Evolutionary conservation across 768 basidiomycete genomes (phyloP).

Genomic region (Tylopilus rubrobrunneus): DNA sequence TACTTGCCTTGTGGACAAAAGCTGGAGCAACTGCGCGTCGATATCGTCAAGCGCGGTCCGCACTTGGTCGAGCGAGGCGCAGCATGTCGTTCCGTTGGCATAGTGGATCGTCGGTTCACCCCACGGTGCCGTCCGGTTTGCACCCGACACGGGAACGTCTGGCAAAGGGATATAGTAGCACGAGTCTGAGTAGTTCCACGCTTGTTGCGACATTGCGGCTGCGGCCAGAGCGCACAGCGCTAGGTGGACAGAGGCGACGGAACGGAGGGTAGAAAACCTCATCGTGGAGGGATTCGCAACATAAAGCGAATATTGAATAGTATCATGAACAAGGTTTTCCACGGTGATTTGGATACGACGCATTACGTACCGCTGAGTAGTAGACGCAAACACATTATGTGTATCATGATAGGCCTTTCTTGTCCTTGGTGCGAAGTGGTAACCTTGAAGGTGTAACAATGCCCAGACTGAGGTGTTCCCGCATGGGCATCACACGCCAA

Average conservation of each 20-base stretch:
- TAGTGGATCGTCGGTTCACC: conserved; percentile 18
- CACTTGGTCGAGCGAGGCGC: conserved; percentile 22
- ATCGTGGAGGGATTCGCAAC: too few relatives aligned
- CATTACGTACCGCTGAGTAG: too few relatives aligned
- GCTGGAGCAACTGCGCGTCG: conserved; percentile 16
- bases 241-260: too few relatives aligned
- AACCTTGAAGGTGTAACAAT: too few relatives aligned
- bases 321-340: too few relatives aligned
- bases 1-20: conserved; percentile 19
- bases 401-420: too few relatives aligned
- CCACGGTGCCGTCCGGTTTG: conserved; percentile 20
- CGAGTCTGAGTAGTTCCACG: background rate
- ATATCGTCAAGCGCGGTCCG: conserved; percentile 14
- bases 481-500: too few relatives aligned
- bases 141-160: conserved; percentile 11
- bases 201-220: background rate
- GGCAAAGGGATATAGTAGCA: conserved; percentile 19
- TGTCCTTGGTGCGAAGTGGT: too few relatives aligned
- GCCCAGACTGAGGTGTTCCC: too few relatives aligned
- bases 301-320: too few relatives aligned
- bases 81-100: conserved; percentile 23
- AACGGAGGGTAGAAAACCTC: background rate
- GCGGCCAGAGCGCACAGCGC: background rate
- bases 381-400: too few relatives aligned
- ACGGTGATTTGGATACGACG: too few relatives aligned